These are phyloP conservation scores for Ustilago loliicola DNA, from an alignment of 1,284 basidiomycete genomes.

Conservation along the genomic window DNA sequence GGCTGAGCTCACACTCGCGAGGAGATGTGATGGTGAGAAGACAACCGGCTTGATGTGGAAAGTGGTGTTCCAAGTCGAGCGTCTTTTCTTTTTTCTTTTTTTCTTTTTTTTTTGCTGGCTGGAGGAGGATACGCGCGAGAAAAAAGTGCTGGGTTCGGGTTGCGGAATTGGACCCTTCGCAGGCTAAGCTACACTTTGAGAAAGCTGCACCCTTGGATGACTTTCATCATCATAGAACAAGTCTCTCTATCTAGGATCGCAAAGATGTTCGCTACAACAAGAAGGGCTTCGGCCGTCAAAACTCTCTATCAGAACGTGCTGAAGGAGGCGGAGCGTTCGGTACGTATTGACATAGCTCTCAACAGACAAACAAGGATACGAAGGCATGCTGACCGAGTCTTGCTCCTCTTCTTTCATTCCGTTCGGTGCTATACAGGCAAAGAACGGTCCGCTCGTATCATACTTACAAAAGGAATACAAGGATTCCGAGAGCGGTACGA, in stretches of 20 bases:
- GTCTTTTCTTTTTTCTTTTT: not conserved
- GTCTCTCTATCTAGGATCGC: not conserved
- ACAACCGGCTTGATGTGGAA: not conserved
- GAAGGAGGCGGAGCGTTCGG: conserved; percentile 34
- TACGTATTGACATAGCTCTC: conserved; percentile 7
- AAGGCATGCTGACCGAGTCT: not conserved
- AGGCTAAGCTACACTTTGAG: not conserved
- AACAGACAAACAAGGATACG: not conserved
- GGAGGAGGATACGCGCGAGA: conserved; percentile 23
- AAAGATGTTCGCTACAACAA: conserved; percentile 36
- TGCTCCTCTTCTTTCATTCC: not conserved
- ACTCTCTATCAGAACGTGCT: conserved; percentile 38
- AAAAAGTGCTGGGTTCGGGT: conserved; percentile 22
- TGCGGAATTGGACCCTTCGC: conserved; percentile 24
- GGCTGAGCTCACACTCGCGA: not conserved
- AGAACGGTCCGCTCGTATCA: conserved; percentile 35
- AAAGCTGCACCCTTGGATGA: not conserved
- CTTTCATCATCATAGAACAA: not conserved
- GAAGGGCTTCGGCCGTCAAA: conserved; percentile 31
- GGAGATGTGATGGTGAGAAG: conserved; percentile 19
- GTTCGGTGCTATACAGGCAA: conserved; percentile 12
- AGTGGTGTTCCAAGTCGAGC: not conserved
- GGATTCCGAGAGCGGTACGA: conserved; percentile 7
- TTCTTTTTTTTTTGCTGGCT: not conserved
- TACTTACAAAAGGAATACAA: conserved; percentile 41